Evolutionary conservation across 2,329 filamentous ascomycete species (phyloP).

Genomic region (Paraphoma sp.): DNA sequence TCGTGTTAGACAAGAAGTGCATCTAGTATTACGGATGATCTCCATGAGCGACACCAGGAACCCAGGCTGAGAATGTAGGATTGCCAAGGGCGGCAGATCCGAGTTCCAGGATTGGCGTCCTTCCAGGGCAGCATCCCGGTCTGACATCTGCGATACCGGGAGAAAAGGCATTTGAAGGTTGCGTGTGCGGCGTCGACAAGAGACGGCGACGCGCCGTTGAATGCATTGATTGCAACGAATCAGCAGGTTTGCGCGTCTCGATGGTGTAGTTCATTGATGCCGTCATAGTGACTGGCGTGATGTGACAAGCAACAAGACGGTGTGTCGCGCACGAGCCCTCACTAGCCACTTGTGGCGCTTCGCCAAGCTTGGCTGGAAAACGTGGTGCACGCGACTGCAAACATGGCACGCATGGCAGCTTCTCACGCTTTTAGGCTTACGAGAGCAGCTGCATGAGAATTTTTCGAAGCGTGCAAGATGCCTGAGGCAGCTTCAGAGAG

Average conservation of each 20-base stretch:
- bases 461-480: no score
- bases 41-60: neutral
- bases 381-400: neutral
- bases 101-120: conserved; percentile 9
- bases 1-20: neutral
- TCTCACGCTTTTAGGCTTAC: no score
- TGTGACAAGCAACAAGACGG: neutral
- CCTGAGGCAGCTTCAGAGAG: no score
- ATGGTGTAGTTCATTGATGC: neutral
- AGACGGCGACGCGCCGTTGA: neutral
- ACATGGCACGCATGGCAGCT: no score
- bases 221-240: neutral
- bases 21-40: neutral
- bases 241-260: neutral
- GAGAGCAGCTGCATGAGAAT: no score
- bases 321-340: neutral
- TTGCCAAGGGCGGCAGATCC: conserved; percentile 23
- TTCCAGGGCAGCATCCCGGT: neutral
- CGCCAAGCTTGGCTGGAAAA: neutral
- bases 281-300: conserved; percentile 2
- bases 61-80: conserved; percentile 1
- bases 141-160: neutral
- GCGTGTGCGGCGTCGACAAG: neutral
- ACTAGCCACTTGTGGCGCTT: conserved; percentile 4
- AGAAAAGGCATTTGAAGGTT: neutral